Percentiles rank a stretch among this genome's conserved stretches.
phyloP scores from a whole-genome alignment of 192 early-diverging fungal species.

The Coemansia aciculifera region DNA sequence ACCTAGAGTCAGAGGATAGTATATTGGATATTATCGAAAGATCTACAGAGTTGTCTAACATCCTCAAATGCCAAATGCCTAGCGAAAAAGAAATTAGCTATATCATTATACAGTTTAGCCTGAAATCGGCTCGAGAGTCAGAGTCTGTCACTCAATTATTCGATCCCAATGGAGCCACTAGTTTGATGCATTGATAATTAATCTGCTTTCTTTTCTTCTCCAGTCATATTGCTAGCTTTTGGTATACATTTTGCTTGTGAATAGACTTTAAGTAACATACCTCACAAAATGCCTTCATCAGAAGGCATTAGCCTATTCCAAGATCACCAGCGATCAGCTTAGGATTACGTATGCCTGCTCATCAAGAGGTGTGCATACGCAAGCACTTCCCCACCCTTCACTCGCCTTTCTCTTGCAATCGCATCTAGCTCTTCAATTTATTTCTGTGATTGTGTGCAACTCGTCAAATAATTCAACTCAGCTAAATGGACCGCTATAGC shows the following conservation, averaged over 20 bases:
- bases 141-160: neutral
- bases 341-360: neutral
- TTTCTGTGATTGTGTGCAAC: slow-evolving; percentile 5
- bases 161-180: neutral
- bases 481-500: slow-evolving; percentile 67
- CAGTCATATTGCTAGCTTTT: no score
- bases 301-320: neutral
- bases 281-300: no score
- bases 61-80: neutral
- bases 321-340: neutral
- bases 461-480: neutral
- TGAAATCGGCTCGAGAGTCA: neutral
- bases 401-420: slow-evolving; percentile 5
- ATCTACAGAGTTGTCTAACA: neutral
- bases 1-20: neutral
- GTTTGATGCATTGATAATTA: neutral
- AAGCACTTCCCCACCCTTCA: neutral
- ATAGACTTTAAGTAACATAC: no score
- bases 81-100: neutral
- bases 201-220: neutral
- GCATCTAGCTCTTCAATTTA: neutral
- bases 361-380: slow-evolving; percentile 3
- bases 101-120: neutral
- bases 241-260: no score
- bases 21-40: neutral